phyloP scores from a whole-genome alignment of 495 filamentous ascomycete genomes.

The Chaetomidium leptoderma region DNA sequence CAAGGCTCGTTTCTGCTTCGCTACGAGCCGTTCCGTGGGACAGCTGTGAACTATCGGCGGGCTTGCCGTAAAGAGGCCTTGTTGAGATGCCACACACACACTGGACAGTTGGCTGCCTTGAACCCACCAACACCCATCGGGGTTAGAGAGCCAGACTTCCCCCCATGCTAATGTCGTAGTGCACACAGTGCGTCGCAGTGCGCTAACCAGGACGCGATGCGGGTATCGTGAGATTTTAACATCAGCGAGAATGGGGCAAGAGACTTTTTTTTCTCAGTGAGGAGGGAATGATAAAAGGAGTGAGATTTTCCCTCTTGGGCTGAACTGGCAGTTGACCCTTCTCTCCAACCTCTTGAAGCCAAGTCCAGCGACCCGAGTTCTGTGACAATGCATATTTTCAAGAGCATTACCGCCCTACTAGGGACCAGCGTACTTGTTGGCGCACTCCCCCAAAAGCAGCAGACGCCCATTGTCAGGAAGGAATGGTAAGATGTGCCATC shows the following conservation, averaged over 20 bases:
- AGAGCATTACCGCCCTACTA: not conserved
- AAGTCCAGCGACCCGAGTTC: no score
- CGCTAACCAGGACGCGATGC: not conserved
- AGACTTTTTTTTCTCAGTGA: not conserved
- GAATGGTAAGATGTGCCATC: conserved; percentile 14
- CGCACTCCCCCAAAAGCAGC: not conserved
- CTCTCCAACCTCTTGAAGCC: not conserved
- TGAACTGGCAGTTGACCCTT: not conserved
- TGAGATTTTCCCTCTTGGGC: not conserved
- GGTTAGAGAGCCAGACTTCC: not conserved
- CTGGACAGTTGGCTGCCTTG: not conserved
- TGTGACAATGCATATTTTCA: not conserved
- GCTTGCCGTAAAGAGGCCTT: no score
- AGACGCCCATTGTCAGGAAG: conserved; percentile 12
- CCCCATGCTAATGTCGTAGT: conserved; percentile 2
- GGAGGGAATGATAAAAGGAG: not conserved
- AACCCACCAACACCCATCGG: conserved; percentile 1
- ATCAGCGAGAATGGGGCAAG: not conserved
- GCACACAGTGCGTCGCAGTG: not conserved
- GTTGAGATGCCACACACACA: not conserved
- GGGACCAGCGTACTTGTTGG: not conserved
- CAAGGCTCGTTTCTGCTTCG: not conserved
- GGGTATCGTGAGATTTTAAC: not conserved
- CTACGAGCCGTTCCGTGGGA: not conserved
- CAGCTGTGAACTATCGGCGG: not conserved